phyloP scores from a whole-genome alignment of 2,329 filamentous ascomycete genomes.

The Rachicladosporium sp. region DNA sequence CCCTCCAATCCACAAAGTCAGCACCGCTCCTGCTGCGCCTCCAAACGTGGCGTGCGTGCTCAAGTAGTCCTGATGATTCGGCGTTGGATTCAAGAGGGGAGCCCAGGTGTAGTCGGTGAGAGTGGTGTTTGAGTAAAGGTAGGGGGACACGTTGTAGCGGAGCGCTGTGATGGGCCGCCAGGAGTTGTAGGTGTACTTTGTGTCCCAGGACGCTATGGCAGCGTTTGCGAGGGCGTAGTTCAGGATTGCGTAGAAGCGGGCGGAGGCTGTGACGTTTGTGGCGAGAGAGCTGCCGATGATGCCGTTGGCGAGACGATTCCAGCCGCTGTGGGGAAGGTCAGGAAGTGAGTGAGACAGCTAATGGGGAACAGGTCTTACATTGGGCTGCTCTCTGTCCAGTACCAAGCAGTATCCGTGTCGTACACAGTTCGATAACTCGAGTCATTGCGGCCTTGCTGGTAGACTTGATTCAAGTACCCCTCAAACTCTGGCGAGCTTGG shows the following conservation, averaged over 20 bases:
- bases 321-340: conserved; percentile 9
- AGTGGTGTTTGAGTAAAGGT: conserved; percentile 14
- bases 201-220: conserved; percentile 17
- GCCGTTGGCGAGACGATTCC: conserved; percentile 17
- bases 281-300: conserved; percentile 14
- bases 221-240: conserved; percentile 21
- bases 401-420: conserved; percentile 18
- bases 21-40: conserved; percentile 15
- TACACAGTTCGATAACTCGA: conserved; percentile 15
- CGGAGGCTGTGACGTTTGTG: conserved; percentile 14
- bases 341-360: no score
- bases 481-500: conserved; percentile 14
- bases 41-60: conserved; percentile 20
- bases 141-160: conserved; percentile 10
- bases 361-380: no score
- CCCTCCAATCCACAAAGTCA: conserved; percentile 13
- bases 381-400: conserved; percentile 18
- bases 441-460: conserved; percentile 15
- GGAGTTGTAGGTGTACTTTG: conserved; percentile 16
- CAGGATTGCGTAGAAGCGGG: conserved; percentile 19
- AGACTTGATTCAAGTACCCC: conserved; percentile 12
- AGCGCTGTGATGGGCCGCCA: conserved; percentile 17
- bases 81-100: conserved; percentile 16
- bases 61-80: conserved; percentile 19
- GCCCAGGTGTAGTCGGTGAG: conserved; percentile 14